Evolutionary conservation across 2,329 filamentous ascomycete genomes (phyloP).

Genomic region (Xylaria arbuscula): DNA sequence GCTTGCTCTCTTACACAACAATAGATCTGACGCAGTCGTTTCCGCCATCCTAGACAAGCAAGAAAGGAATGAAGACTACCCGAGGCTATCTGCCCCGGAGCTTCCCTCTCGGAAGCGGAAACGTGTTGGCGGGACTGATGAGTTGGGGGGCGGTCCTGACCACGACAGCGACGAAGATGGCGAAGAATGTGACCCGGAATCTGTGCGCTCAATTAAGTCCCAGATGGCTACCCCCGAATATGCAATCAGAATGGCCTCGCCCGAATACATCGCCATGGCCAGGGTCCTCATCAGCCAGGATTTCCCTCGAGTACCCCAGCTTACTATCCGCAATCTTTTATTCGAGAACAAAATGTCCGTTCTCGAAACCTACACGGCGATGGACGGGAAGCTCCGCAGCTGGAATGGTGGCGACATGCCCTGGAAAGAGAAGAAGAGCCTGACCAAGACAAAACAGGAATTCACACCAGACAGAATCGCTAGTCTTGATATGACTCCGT

Average conservation of each 20-base stretch:
- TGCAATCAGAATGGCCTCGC: not conserved
- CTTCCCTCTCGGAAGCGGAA: constrained; percentile 56
- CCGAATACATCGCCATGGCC: constrained; percentile 39
- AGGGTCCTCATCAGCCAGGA: constrained; percentile 50
- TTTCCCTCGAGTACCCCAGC: constrained; percentile 50
- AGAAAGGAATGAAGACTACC: constrained; percentile 55
- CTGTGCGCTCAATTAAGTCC: constrained; percentile 34
- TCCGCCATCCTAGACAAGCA: constrained; percentile 54
- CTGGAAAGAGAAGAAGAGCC: constrained; percentile 49
- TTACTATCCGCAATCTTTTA: constrained; percentile 43
- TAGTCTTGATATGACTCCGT: constrained; percentile 38
- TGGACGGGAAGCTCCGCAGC: constrained; percentile 47
- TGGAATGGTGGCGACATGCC: constrained; percentile 35
- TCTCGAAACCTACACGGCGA: constrained; percentile 51
- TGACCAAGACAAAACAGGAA: constrained; percentile 34
- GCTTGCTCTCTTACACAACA: constrained; percentile 45
- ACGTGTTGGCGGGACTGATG: constrained; percentile 39
- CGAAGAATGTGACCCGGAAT: constrained; percentile 33
- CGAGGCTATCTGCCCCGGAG: constrained; percentile 44
- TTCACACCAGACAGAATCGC: constrained; percentile 40
- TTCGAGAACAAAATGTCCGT: constrained; percentile 46
- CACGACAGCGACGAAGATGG: constrained; percentile 40
- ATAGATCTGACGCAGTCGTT: constrained; percentile 51
- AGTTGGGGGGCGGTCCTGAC: not conserved
- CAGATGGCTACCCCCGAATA: constrained; percentile 37